Evolutionary conservation across 2,329 filamentous ascomycete species (phyloP).

Genomic region (Sporothrix pseudoabietina): DNA sequence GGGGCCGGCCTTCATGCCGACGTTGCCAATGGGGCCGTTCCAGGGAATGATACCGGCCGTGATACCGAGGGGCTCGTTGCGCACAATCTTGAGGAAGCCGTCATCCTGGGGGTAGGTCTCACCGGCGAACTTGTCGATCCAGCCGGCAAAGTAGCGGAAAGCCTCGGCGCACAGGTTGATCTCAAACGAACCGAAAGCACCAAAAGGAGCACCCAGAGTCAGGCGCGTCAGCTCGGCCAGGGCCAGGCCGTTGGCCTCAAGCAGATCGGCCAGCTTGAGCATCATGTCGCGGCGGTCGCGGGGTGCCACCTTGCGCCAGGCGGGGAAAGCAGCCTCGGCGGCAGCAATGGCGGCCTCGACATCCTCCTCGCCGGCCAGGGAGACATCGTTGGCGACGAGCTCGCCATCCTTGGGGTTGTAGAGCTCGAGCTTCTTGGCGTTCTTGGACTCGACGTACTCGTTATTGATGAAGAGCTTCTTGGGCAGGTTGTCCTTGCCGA

Average conservation of each 20-base stretch:
- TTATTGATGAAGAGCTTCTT: constrained; percentile 47
- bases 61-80: constrained; percentile 43
- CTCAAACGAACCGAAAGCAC: constrained; percentile 50
- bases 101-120: constrained; percentile 49
- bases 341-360: constrained; percentile 73
- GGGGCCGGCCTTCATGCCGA: constrained; percentile 46
- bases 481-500: constrained; percentile 41
- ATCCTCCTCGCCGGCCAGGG: constrained; percentile 49
- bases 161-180: constrained; percentile 52
- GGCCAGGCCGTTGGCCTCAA: constrained; percentile 44
- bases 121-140: constrained; percentile 46
- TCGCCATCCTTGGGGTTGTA: constrained; percentile 54
- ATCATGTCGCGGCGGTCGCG: constrained; percentile 60
- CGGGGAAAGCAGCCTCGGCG: constrained; percentile 69
- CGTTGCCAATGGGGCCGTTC: constrained; percentile 45
- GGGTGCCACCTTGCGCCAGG: constrained; percentile 76
- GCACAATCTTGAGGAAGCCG: constrained; percentile 48
- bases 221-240: constrained; percentile 48
- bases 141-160: constrained; percentile 49
- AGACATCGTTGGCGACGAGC: constrained; percentile 53
- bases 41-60: constrained; percentile 43
- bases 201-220: constrained; percentile 41
- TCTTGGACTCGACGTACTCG: constrained; percentile 46
- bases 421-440: constrained; percentile 50
- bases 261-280: constrained; percentile 48